Conservation (phyloP, 345 rosid species). For the Citrus australasica region DNA sequence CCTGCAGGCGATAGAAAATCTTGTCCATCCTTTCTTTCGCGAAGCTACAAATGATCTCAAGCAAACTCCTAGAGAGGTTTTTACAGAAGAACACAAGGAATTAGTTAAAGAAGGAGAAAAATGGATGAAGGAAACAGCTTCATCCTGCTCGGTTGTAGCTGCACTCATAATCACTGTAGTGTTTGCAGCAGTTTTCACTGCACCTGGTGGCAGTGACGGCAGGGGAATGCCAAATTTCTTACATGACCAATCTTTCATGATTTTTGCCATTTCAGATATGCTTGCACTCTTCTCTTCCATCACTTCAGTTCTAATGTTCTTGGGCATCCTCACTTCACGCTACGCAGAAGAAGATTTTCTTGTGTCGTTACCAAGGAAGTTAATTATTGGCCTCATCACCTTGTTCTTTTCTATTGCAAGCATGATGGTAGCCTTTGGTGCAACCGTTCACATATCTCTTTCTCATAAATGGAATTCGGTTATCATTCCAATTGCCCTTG, state of each 20-base stretch:
- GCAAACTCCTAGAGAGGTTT: neutral
- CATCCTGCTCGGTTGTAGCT: neutral
- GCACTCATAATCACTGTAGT: neutral
- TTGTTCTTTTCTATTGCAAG: conserved; percentile 2
- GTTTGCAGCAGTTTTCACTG: neutral
- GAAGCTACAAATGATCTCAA: neutral
- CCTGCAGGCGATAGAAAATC: neutral
- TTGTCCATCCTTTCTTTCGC: neutral
- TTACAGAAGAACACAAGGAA: neutral
- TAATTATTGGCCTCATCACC: neutral
- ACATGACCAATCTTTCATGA: neutral
- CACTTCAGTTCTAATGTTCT: neutral
- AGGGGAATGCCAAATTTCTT: neutral
- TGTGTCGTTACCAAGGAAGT: neutral
- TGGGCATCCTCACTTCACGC: conserved; percentile 11
- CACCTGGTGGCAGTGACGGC: neutral
- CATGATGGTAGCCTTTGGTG: conserved; percentile 11
- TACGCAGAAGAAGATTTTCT: conserved; percentile 7
- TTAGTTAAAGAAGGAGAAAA: neutral
- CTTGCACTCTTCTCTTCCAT: conserved; percentile 4
- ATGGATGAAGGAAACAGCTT: conserved; percentile 1
- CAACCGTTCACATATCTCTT: neutral
- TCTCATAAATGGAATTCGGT: neutral
- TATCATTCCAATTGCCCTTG: neutral
- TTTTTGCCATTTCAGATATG: neutral